These are phyloP conservation scores for Ministeria vibrans DNA, from an alignment of 78 protist genomes.

Conservation along the genomic window DNA sequence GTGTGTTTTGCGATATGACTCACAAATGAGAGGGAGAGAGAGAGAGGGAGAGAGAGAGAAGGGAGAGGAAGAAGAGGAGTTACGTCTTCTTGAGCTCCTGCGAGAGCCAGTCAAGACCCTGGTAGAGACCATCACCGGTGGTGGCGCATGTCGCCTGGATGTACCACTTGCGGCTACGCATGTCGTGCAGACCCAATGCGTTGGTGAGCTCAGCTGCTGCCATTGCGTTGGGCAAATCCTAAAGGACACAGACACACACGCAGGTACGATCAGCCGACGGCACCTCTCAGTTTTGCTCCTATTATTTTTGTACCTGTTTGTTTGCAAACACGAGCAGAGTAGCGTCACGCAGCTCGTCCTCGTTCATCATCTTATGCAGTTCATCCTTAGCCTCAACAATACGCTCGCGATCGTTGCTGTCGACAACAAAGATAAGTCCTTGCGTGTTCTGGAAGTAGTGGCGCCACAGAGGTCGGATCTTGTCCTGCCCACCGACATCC, in stretches of 20 bases:
- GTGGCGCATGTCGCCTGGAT: constrained; percentile 89
- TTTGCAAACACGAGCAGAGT: constrained; percentile 85
- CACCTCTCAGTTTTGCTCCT: too few species aligned
- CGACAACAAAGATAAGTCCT: constrained; percentile 81
- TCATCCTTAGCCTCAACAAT: constrained; percentile 54
- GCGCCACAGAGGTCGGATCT: constrained; percentile 88
- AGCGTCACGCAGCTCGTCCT: constrained; percentile 79
- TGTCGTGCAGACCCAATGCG: constrained; percentile 82
- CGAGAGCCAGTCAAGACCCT: constrained; percentile 90
- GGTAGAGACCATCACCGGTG: constrained; percentile 88
- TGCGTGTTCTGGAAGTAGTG: constrained; percentile 74
- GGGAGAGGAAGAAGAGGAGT: not conserved
- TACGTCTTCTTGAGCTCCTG: constrained; percentile 37
- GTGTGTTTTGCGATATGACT: too few species aligned
- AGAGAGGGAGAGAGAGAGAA: not conserved
- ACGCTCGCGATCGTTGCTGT: constrained; percentile 70
- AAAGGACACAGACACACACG: too few species aligned
- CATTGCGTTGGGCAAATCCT: constrained; percentile 91
- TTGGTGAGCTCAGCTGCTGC: constrained; percentile 88
- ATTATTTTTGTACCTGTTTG: too few species aligned
- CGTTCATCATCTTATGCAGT: constrained; percentile 65
- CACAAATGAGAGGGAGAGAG: not conserved
- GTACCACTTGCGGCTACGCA: constrained; percentile 83
- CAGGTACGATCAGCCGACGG: too few species aligned
- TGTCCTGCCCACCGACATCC: constrained; percentile 97